Evolutionary conservation across 192 early-diverging fungal species (phyloP).

Genomic region (Dimargaris verticillata): DNA sequence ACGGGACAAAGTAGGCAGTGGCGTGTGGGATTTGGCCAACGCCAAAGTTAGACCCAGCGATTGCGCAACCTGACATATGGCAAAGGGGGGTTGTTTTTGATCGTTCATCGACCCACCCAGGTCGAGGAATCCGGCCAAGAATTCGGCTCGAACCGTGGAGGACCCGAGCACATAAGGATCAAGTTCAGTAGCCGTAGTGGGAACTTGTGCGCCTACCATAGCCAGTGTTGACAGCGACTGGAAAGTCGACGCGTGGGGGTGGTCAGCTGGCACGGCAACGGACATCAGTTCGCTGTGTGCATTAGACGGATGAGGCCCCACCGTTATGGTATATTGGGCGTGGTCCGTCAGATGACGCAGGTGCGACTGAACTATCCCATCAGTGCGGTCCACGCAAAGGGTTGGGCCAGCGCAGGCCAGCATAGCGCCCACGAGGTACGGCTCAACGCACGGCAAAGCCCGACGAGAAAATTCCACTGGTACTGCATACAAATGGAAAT

Average conservation of each 20-base stretch:
- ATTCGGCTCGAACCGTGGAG: neutral
- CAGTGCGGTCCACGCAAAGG: neutral
- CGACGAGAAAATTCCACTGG: neutral
- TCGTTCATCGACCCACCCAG: neutral
- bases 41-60: neutral
- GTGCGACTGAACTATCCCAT: neutral
- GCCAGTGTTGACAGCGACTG: neutral
- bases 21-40: neutral
- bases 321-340: neutral
- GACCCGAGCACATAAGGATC: neutral
- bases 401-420: neutral
- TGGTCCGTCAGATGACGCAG: too few relatives aligned
- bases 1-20: neutral
- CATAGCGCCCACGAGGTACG: constrained; percentile 8
- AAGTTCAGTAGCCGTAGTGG: neutral
- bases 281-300: neutral
- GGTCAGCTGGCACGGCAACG: neutral
- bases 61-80: too few relatives aligned
- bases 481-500: neutral
- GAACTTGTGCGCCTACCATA: neutral
- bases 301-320: neutral
- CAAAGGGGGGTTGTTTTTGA: too few relatives aligned
- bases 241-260: neutral
- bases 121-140: neutral
- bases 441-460: neutral